Evolutionary conservation across 1,284 basidiomycete genomes (phyloP), one percentile per base, ranked within the genome.

Genomic region (Puccinia coronata): DNA sequence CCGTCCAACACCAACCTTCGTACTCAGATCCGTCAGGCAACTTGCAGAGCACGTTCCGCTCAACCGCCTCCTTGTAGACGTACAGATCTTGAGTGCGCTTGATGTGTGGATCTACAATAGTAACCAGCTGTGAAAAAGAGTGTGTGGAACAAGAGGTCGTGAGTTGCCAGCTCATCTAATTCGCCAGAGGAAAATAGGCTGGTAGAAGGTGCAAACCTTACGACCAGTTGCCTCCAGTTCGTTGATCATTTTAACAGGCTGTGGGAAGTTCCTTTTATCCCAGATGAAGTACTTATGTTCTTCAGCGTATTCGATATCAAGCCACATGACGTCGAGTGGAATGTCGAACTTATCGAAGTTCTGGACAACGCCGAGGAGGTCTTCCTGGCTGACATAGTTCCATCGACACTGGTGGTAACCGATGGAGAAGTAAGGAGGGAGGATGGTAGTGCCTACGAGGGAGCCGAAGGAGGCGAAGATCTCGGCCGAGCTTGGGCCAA

Each of bases 1-100:
- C 97, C 55, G 93, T 91, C 96, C 96, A 99, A 88, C 97, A 99
- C 95, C 95, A 98, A 36, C 96, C 96, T 85, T 98, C 95, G 85
- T 93, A 96, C 86, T 98, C 94, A 67, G 89, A 90, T 81, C 92
- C 89, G 78, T 94, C 93, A 41, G 89, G 89, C 57, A 91, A 89
- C 47, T 91, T 90, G 86, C 95, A 97, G 34, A 99, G 90, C 6
- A 98, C 86, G 69, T 90, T 91, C 39, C 91, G 89, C 6, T 96
- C 93, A 31, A 91, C 90, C 0, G 95, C 94, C 85, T 93, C 90
- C 82, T 92, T 89, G 88, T 95, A 99, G 23, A 93, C 92, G 4
- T 93, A 93, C 86, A 96, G 96, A 81, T 90, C 87, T 18, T 90
- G 87, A 0, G 90, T 89, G 55, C 93, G 92, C 87, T 98, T 99